A percentile compares a stretch with the other conserved stretches of the same genome.
Conservation (phyloP, 495 filamentous ascomycete genomes). For the Penicillium taxi region DNA sequence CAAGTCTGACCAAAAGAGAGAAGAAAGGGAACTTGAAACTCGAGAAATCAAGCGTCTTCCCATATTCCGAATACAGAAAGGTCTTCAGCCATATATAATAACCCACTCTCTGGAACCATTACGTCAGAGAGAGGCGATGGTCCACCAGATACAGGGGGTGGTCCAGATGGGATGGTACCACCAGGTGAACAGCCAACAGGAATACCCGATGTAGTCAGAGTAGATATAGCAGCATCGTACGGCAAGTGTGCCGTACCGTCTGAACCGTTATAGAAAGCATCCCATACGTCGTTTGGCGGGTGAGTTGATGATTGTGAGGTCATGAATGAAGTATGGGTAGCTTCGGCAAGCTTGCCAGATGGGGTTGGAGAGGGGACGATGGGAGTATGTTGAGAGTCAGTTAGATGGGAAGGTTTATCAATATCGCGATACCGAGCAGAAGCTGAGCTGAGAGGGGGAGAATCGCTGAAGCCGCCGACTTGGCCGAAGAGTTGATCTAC, state of each 20-base stretch:
- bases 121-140: conserved; percentile 35
- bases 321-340: conserved; percentile 10
- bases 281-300: conserved; percentile 23
- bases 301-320: conserved; percentile 8
- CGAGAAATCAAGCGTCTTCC: conserved; percentile 20
- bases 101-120: conserved; percentile 33
- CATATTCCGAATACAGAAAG: conserved; percentile 33
- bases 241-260: conserved; percentile 20
- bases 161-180: conserved; percentile 24
- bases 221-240: conserved; percentile 41
- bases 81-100: conserved; percentile 37
- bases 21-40: conserved; percentile 1
- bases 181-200: conserved; percentile 36
- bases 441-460: conserved; percentile 10
- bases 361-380: conserved; percentile 21
- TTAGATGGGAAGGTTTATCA: conserved; percentile 12
- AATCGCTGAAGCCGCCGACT: conserved; percentile 18
- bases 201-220: conserved; percentile 41
- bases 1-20: too few relatives aligned
- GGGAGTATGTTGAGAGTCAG: conserved; percentile 10
- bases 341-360: conserved; percentile 15
- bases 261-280: conserved; percentile 24
- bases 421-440: too few relatives aligned
- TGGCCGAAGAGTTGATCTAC: conserved; percentile 36
- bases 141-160: conserved; percentile 11